phyloP scores from a whole-genome alignment of 495 filamentous ascomycete genomes.

The Oleoguttula mirabilis region DNA sequence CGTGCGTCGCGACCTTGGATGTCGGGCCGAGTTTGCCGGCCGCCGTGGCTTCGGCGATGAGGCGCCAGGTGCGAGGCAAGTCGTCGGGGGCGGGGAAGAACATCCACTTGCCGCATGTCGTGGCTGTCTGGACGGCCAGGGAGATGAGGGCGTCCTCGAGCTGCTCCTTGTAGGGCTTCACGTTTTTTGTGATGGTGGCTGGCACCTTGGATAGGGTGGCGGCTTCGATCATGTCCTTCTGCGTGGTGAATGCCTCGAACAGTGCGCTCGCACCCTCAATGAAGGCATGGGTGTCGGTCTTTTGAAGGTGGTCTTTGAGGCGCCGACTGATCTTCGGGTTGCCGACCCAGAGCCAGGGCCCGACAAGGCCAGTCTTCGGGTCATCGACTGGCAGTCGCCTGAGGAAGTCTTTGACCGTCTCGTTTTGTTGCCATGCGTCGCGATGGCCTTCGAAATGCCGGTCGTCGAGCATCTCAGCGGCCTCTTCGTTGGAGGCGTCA shows the following conservation, averaged over 20 bases:
- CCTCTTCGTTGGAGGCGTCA: background rate
- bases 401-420: slow-evolving; percentile 52
- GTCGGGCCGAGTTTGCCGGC: slow-evolving; percentile 51
- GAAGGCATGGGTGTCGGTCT: slow-evolving; percentile 32
- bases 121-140: slow-evolving; percentile 42
- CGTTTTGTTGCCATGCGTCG: slow-evolving; percentile 44
- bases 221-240: slow-evolving; percentile 31
- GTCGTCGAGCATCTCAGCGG: background rate
- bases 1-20: slow-evolving; percentile 57
- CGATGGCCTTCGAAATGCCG: slow-evolving; percentile 28
- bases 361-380: slow-evolving; percentile 36
- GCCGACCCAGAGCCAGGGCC: slow-evolving; percentile 56
- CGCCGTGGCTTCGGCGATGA: slow-evolving; percentile 49
- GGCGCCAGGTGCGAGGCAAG: slow-evolving; percentile 53
- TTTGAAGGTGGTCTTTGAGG: background rate
- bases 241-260: slow-evolving; percentile 33
- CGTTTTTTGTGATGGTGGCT: slow-evolving; percentile 35
- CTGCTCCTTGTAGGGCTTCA: slow-evolving; percentile 38
- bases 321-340: slow-evolving; percentile 35
- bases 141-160: slow-evolving; percentile 43
- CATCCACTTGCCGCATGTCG: slow-evolving; percentile 76
- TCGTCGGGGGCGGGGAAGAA: slow-evolving; percentile 47
- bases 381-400: slow-evolving; percentile 40
- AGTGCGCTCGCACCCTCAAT: slow-evolving; percentile 33
- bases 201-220: slow-evolving; percentile 31